phyloP scores from a whole-genome alignment of 1,284 basidiomycete species.

The Boletus holoroseus region DNA sequence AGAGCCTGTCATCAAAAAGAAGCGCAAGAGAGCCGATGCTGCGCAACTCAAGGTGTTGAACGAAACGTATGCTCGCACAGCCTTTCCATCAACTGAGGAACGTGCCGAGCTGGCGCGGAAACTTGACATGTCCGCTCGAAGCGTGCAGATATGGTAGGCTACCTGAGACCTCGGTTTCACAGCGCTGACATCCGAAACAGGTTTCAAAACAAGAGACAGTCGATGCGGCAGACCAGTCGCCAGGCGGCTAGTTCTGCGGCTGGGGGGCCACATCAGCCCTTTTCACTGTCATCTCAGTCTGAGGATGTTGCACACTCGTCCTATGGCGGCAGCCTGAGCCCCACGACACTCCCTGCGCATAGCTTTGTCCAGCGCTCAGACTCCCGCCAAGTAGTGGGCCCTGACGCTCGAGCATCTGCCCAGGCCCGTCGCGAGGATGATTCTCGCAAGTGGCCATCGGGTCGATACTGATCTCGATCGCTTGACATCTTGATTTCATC shows the following conservation, averaged over 20 bases:
- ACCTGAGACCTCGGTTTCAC: constrained; percentile 16
- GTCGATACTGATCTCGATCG: constrained; percentile 44
- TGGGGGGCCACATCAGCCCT: constrained; percentile 48
- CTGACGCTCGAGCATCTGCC: constrained; percentile 30
- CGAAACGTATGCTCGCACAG: constrained; percentile 71
- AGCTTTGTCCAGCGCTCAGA: constrained; percentile 42
- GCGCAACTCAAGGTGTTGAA: constrained; percentile 73
- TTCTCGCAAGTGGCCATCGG: constrained; percentile 43
- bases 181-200: constrained; percentile 36
- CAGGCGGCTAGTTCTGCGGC: constrained; percentile 45
- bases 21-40: constrained; percentile 77
- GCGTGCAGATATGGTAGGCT: constrained; percentile 77
- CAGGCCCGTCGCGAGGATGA: constrained; percentile 40
- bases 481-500: constrained; percentile 37
- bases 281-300: constrained; percentile 40
- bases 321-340: constrained; percentile 35
- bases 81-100: constrained; percentile 81
- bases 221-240: constrained; percentile 69
- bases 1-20: constrained; percentile 74
- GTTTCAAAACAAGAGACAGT: constrained; percentile 83
- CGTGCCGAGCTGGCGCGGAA: constrained; percentile 67
- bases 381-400: constrained; percentile 29
- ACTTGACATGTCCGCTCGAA: constrained; percentile 75
- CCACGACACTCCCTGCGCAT: constrained; percentile 32
- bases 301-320: constrained; percentile 33